phyloP scores from a whole-genome alignment of 2,329 filamentous ascomycete genomes.

The Curvularia verruculosa region DNA sequence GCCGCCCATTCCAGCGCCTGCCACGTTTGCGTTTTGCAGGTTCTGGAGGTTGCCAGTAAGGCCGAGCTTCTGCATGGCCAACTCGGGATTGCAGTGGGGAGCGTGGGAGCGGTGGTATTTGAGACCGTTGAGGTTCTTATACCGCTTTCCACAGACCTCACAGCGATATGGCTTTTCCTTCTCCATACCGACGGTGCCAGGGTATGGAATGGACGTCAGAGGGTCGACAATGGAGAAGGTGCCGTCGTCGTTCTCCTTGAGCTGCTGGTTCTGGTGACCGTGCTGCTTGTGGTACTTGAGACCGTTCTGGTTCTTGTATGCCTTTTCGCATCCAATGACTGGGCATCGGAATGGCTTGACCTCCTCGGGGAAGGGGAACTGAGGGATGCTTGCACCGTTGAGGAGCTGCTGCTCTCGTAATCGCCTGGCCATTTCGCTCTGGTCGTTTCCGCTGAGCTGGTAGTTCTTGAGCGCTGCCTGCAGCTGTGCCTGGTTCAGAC shows the following conservation, averaged over 20 bases:
- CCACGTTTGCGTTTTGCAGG: slow-evolving; percentile 55
- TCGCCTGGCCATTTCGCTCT: slow-evolving; percentile 74
- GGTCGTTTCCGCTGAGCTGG: slow-evolving; percentile 67
- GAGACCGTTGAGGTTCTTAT: slow-evolving; percentile 97
- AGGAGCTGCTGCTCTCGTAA: slow-evolving; percentile 69
- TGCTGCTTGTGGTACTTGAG: slow-evolving; percentile 90
- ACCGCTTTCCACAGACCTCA: slow-evolving; percentile 95
- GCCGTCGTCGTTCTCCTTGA: slow-evolving; percentile 95
- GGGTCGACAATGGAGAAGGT: slow-evolving; percentile 99
- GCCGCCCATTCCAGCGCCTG: slow-evolving; percentile 61
- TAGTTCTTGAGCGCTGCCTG: slow-evolving; percentile 77
- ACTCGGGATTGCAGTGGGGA: slow-evolving; percentile 86
- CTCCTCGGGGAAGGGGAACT: slow-evolving; percentile 69
- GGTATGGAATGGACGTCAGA: slow-evolving; percentile 90
- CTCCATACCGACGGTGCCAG: slow-evolving; percentile 98
- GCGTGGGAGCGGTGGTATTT: slow-evolving; percentile 85
- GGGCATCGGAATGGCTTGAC: slow-evolving; percentile 98
- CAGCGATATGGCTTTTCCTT: slow-evolving; percentile 99
- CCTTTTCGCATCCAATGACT: slow-evolving; percentile 98
- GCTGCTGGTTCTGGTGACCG: slow-evolving; percentile 93
- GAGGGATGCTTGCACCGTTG: slow-evolving; percentile 54
- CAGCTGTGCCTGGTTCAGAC: slow-evolving; percentile 69
- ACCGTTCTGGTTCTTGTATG: slow-evolving; percentile 99
- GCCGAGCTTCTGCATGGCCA: slow-evolving; percentile 59
- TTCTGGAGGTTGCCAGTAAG: slow-evolving; percentile 49